Percentiles rank a stretch among this genome's conserved stretches.
Conservation (phyloP, 345 rosid genomes). For the Eucalyptus sp. region DNA sequence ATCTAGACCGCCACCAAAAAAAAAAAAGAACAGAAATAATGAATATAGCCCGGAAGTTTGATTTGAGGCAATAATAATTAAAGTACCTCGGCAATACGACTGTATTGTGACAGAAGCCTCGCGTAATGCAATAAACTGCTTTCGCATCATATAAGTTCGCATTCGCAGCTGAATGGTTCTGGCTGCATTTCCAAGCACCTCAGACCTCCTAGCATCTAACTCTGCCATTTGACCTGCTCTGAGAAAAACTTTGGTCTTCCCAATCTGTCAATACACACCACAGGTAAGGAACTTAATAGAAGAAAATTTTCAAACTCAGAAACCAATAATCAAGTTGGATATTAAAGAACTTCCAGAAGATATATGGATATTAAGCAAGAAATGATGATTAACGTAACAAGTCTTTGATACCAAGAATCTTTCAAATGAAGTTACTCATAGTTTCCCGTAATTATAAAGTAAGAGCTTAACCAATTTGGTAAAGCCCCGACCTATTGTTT, state of each 20-base stretch:
- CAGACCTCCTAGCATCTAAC: constrained; percentile 93
- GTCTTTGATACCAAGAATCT: background rate
- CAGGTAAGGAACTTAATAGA: background rate
- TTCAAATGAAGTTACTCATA: background rate
- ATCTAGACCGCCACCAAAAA: background rate
- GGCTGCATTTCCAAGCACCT: constrained; percentile 94
- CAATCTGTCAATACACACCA: constrained; percentile 37
- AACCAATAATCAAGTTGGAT: background rate
- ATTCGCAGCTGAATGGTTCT: constrained; percentile 68
- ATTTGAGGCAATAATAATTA: background rate
- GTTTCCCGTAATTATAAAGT: background rate
- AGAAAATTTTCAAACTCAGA: background rate
- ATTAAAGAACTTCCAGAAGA: background rate
- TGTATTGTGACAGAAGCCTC: constrained; percentile 63
- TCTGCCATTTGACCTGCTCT: constrained; percentile 99
- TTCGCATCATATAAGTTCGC: constrained; percentile 68
- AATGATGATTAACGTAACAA: background rate
- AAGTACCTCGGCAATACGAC: constrained; percentile 69
- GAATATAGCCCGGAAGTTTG: background rate
- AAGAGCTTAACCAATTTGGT: background rate
- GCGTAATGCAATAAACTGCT: constrained; percentile 53
- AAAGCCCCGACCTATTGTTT: background rate
- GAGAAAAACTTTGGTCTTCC: constrained; percentile 80
- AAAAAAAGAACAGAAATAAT: background rate
- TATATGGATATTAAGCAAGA: background rate